Evolutionary conservation across 2,329 filamentous ascomycete species (phyloP).

Genomic region (Ophiostoma himal-ulmi): DNA sequence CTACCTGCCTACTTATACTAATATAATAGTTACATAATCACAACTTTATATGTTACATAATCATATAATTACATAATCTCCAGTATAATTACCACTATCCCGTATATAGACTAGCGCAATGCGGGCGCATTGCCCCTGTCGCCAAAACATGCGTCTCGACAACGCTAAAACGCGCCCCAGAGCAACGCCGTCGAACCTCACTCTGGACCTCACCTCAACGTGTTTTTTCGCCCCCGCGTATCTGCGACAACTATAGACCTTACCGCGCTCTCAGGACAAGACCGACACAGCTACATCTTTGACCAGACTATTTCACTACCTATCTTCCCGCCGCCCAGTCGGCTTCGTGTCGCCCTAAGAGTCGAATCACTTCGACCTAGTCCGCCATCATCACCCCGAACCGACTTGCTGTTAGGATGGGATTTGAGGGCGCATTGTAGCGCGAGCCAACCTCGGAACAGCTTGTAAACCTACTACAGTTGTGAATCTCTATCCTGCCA

Average conservation of each 20-base stretch:
- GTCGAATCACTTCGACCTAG: neutral
- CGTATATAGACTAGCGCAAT: slow-evolving; percentile 15
- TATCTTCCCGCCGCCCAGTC: neutral
- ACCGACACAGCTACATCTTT: neutral
- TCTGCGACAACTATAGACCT: neutral
- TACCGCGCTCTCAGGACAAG: neutral
- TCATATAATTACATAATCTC: neutral
- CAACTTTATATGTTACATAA: neutral
- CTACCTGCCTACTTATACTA: neutral
- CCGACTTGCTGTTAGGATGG: slow-evolving; percentile 8
- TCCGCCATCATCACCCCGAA: neutral
- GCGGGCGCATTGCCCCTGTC: slow-evolving; percentile 17
- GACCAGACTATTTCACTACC: neutral
- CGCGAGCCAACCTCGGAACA: neutral
- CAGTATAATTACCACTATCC: neutral
- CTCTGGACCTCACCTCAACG: neutral
- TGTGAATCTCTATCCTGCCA: no score
- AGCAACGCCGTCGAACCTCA: slow-evolving; percentile 15
- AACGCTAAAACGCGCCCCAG: slow-evolving; percentile 21
- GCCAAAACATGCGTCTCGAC: slow-evolving; percentile 18
- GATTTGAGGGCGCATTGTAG: slow-evolving; percentile 12
- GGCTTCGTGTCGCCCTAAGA: neutral
- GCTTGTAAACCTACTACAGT: neutral
- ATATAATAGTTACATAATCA: neutral
- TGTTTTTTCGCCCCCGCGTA: neutral